Conservation (phyloP, 2,329 filamentous ascomycete genomes). For the Ophiostoma novo-ulmi region DNA sequence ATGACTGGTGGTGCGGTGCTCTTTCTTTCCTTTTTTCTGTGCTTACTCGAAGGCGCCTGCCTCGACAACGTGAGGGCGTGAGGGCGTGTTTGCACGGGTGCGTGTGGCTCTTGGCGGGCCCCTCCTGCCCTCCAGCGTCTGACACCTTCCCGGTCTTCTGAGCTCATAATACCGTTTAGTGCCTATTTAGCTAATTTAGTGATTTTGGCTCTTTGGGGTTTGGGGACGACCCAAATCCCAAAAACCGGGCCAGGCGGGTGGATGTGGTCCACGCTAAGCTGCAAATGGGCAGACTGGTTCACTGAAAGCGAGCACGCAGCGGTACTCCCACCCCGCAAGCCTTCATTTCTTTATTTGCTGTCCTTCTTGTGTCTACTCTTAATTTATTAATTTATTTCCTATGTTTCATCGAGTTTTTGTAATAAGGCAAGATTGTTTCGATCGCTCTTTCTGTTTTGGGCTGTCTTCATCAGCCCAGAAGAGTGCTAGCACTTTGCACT, state of each 20-base stretch:
- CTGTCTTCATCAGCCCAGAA: not conserved
- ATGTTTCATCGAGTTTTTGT: not conserved
- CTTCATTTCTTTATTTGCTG: conserved; percentile 18
- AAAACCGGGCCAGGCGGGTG: conserved; percentile 10
- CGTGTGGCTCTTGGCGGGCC: conserved; percentile 10
- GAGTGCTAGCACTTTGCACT: not conserved
- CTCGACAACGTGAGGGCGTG: not conserved
- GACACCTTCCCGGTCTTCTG: not conserved
- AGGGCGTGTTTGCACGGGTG: conserved; percentile 14
- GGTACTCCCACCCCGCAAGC: conserved; percentile 13
- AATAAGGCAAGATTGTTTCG: conserved; percentile 6
- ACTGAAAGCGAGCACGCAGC: conserved; percentile 8
- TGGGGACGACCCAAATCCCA: conserved; percentile 7
- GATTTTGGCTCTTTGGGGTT: not conserved
- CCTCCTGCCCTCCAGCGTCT: conserved; percentile 2
- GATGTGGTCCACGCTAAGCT: conserved; percentile 16
- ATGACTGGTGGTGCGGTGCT: not conserved
- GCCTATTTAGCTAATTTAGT: not conserved
- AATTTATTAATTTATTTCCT: not conserved
- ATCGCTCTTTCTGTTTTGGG: conserved; percentile 13
- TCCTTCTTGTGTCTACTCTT: not conserved
- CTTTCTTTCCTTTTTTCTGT: not conserved
- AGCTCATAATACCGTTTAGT: not conserved
- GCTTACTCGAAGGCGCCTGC: not conserved
- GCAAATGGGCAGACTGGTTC: not conserved